phyloP scores from a whole-genome alignment of 768 basidiomycete species.

The Botryobasidium botryosum region DNA sequence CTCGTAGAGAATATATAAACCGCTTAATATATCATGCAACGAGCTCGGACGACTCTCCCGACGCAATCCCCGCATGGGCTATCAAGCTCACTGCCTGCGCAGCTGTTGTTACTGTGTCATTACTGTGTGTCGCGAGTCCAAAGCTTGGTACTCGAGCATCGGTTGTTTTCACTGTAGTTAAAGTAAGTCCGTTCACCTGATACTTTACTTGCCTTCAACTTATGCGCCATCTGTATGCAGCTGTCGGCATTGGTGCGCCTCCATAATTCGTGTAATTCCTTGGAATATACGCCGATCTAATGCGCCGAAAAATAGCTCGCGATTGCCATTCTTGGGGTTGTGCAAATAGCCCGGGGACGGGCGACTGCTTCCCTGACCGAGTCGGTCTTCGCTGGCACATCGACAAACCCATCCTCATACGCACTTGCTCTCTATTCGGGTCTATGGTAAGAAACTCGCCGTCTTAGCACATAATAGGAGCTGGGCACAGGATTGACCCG shows the following conservation, averaged over 20 bases:
- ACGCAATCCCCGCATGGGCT: slow-evolving; percentile 75
- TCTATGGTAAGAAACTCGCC: slow-evolving; percentile 31
- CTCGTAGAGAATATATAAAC: slow-evolving; percentile 61
- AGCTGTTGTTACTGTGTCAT: slow-evolving; percentile 53
- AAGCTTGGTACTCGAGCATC: slow-evolving; percentile 67
- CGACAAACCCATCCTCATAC: slow-evolving; percentile 64
- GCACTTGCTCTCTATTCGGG: slow-evolving; percentile 92
- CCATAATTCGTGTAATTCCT: background rate
- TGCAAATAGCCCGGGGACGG: slow-evolving; percentile 56
- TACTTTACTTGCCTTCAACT: background rate
- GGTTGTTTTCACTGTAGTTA: slow-evolving; percentile 75
- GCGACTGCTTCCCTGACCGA: slow-evolving; percentile 49
- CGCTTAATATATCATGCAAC: slow-evolving; percentile 68
- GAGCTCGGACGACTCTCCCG: slow-evolving; percentile 51
- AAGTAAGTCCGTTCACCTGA: slow-evolving; percentile 32
- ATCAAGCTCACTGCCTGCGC: slow-evolving; percentile 71
- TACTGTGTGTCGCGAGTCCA: slow-evolving; percentile 62
- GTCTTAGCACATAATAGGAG: no score
- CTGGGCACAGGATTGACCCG: no score
- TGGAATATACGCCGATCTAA: slow-evolving; percentile 2
- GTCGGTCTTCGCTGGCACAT: slow-evolving; percentile 57
- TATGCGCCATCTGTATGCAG: background rate
- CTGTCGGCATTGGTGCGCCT: background rate
- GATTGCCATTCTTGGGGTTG: slow-evolving; percentile 61
- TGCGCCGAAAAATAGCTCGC: slow-evolving; percentile 19